phyloP scores from a whole-genome alignment of 2,329 filamentous ascomycete species.

The Cordyceps tenuipes region DNA sequence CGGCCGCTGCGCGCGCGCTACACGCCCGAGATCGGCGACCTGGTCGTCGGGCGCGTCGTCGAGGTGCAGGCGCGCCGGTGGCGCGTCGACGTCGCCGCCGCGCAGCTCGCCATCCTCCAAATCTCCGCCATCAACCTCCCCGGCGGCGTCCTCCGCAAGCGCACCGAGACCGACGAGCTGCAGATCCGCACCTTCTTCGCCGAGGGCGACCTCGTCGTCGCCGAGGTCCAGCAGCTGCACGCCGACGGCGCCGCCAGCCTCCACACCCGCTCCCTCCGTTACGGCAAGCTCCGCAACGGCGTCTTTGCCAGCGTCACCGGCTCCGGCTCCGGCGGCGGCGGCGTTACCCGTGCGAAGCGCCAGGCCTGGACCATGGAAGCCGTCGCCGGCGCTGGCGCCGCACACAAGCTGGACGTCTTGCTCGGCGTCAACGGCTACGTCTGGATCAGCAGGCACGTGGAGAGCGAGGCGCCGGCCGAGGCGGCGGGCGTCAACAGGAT shows the following conservation, averaged over 20 bases:
- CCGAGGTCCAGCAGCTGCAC: conserved; percentile 87
- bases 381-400: conserved; percentile 28
- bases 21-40: conserved; percentile 89
- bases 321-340: conserved; percentile 76
- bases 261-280: conserved; percentile 85
- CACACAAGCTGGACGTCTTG: conserved; percentile 70
- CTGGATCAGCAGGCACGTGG: conserved; percentile 82
- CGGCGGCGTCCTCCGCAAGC: conserved; percentile 80
- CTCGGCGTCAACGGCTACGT: conserved; percentile 96
- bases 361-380: conserved; percentile 77
- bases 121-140: conserved; percentile 90
- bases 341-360: conserved; percentile 65
- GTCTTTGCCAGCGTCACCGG: conserved; percentile 77
- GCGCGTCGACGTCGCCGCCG: conserved; percentile 89
- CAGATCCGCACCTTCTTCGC: conserved; percentile 97
- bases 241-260: conserved; percentile 77
- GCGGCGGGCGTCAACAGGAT: conserved; percentile 66
- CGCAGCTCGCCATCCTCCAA: conserved; percentile 75
- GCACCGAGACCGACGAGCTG: conserved; percentile 92
- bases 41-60: conserved; percentile 87
- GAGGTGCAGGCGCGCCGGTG: conserved; percentile 91
- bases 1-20: conserved; percentile 86
- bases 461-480: conserved; percentile 43
- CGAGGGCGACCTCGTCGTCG: conserved; percentile 87
- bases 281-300: conserved; percentile 92